Evolutionary conservation across 2,329 filamentous ascomycete species (phyloP).

Genomic region (Massarina eburnea): DNA sequence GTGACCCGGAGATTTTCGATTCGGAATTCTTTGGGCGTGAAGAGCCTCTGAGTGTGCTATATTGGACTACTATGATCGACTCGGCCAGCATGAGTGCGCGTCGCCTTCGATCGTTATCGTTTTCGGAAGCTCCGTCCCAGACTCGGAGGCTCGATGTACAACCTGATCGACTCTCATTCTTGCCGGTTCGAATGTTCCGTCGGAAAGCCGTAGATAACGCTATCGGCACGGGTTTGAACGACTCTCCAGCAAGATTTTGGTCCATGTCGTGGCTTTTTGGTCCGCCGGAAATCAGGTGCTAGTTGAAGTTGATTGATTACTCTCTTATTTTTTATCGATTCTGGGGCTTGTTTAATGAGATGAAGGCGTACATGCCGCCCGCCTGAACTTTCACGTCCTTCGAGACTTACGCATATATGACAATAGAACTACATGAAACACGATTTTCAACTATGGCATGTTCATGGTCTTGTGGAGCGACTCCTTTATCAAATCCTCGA

Average conservation of each 20-base stretch:
- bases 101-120: background rate
- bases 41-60: constrained; percentile 25
- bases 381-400: too few relatives aligned
- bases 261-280: background rate
- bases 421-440: too few relatives aligned
- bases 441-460: too few relatives aligned
- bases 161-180: background rate
- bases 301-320: too few relatives aligned
- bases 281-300: background rate
- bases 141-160: background rate
- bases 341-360: too few relatives aligned
- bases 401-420: too few relatives aligned
- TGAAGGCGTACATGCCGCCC: too few relatives aligned
- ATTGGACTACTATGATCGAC: constrained; percentile 24
- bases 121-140: background rate
- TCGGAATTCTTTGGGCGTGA: constrained; percentile 19
- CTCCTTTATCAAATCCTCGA: too few relatives aligned
- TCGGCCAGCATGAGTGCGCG: constrained; percentile 4
- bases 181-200: background rate
- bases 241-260: background rate
- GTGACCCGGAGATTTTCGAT: constrained; percentile 20
- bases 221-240: background rate
- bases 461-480: too few relatives aligned
- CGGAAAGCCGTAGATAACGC: background rate
- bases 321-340: too few relatives aligned